Conservation (phyloP, 805 yeast species). For the Sugiyamaella qingdaonensis region DNA sequence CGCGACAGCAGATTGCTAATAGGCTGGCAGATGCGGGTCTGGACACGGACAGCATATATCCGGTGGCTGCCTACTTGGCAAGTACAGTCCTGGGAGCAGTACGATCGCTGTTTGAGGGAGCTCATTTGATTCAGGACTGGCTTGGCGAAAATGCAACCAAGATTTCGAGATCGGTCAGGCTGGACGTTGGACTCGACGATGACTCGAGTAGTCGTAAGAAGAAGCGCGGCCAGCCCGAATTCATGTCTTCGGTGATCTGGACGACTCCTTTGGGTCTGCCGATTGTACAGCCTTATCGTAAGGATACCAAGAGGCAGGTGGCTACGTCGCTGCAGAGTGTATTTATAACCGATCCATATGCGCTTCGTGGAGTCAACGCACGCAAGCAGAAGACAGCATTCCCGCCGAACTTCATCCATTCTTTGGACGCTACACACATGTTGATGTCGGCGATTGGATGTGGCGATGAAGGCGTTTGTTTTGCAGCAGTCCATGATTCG, state of each 20-base stretch:
- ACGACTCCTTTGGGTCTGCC: conserved; percentile 95
- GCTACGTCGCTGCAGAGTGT: conserved; percentile 84
- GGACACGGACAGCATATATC: conserved; percentile 44
- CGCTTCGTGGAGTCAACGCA: conserved; percentile 74
- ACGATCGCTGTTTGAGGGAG: conserved; percentile 81
- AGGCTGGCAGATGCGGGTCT: conserved; percentile 61
- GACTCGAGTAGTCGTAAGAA: conserved; percentile 27
- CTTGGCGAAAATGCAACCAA: conserved; percentile 78
- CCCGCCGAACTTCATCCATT: conserved; percentile 94
- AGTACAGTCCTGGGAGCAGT: conserved; percentile 75
- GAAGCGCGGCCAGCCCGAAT: conserved; percentile 51
- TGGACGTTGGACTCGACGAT: conserved; percentile 46
- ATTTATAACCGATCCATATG: conserved; percentile 83
- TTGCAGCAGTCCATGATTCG: conserved; percentile 96
- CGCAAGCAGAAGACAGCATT: conserved; percentile 89
- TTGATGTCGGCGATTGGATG: conserved; percentile 79
- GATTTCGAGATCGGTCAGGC: conserved; percentile 70
- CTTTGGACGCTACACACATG: conserved; percentile 97
- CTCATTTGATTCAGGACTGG: conserved; percentile 97
- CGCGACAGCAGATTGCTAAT: conserved; percentile 79
- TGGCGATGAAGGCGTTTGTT: conserved; percentile 56
- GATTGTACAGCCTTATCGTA: conserved; percentile 94
- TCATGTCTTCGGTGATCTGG: conserved; percentile 91
- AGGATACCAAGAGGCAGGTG: conserved; percentile 58
- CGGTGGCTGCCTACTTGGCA: conserved; percentile 63